Percentiles rank a stretch among this genome's conserved stretches.
These are phyloP conservation scores for Anisodus acutangulus DNA, from an alignment of 257 asterid genomes.

Conservation along the genomic window DNA sequence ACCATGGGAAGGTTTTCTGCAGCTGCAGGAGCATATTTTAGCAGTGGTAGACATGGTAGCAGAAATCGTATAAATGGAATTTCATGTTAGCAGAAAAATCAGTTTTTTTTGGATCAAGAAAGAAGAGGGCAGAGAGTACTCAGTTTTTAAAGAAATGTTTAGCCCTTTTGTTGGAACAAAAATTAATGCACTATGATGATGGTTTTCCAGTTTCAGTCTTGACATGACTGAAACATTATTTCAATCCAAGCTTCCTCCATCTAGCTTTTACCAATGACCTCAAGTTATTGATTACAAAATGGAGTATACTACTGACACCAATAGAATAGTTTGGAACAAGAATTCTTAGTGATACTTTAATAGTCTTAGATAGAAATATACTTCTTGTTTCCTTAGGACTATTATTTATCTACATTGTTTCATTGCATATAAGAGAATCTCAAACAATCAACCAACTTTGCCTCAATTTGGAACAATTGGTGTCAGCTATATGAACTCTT, in stretches of 20 bases:
- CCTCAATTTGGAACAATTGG: not conserved
- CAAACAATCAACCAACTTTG: not conserved
- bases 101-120: too few species aligned
- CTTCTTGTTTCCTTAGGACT: not conserved
- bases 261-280: not conserved
- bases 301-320: not conserved
- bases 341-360: not conserved
- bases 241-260: not conserved
- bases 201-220: not conserved
- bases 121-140: not conserved
- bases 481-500: not conserved
- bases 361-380: not conserved
- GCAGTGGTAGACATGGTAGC: not conserved
- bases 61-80: not conserved
- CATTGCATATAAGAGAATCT: constrained; percentile 16
- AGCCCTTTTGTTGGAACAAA: not conserved
- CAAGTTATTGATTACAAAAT: constrained; percentile 1
- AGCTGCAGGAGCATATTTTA: constrained; percentile 7
- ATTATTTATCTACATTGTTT: not conserved
- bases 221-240: not conserved
- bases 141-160: not conserved
- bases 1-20: constrained; percentile 13
- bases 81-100: not conserved
- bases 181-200: not conserved
- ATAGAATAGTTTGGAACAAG: not conserved